Evolutionary conservation across 140 eudicot species (phyloP).

Genomic region (Anethum foeniculum): DNA sequence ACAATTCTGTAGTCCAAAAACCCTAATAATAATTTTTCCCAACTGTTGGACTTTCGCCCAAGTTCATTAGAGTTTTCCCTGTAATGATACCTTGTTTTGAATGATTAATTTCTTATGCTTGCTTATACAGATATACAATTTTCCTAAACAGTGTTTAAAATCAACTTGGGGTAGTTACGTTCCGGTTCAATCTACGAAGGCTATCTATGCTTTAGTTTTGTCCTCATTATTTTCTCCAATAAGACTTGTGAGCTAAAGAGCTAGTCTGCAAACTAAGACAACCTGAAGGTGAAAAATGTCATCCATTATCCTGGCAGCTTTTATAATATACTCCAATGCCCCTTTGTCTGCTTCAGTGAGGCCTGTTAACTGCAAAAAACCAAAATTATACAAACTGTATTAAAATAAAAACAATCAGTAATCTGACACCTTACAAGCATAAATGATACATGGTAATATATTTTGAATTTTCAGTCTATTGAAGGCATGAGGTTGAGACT

Average conservation of each 20-base stretch:
- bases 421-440: background rate
- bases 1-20: background rate
- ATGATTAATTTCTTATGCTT: background rate
- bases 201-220: background rate
- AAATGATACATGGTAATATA: background rate
- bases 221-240: background rate
- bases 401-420: background rate
- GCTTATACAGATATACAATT: background rate
- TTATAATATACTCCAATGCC: conserved; percentile 53
- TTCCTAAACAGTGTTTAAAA: background rate
- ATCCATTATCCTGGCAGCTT: conserved; percentile 71
- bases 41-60: background rate
- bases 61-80: background rate
- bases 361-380: conserved; percentile 55
- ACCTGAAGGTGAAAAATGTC: conserved; percentile 76
- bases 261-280: background rate
- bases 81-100: background rate
- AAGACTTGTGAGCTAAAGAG: conserved; percentile 4
- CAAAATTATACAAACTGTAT: conserved; percentile 5
- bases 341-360: conserved; percentile 64
- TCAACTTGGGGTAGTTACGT: background rate
- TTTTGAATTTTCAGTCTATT: background rate
- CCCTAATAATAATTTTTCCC: background rate
- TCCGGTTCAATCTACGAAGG: background rate
- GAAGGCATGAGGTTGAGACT: background rate